phyloP scores from a whole-genome alignment of 2,329 filamentous ascomycete species.

The Xylaria sp. region DNA sequence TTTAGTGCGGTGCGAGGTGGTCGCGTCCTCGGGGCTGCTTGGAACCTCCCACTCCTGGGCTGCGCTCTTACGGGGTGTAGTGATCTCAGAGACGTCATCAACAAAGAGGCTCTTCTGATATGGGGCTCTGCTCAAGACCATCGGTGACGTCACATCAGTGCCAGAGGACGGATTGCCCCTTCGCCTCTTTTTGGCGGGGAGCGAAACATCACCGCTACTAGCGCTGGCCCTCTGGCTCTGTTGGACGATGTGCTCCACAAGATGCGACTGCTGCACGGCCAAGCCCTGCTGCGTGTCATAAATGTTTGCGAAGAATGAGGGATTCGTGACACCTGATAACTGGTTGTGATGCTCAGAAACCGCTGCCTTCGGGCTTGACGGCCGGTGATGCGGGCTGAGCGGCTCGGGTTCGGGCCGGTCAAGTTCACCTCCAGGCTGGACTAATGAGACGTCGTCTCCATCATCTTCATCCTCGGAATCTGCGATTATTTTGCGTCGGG shows the following conservation, averaged over 20 bases:
- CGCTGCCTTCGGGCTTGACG: conserved; percentile 36
- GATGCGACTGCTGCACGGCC: conserved; percentile 45
- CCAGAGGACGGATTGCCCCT: conserved; percentile 44
- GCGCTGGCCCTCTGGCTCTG: conserved; percentile 49
- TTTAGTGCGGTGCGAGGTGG: conserved; percentile 25
- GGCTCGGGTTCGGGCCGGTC: conserved; percentile 46
- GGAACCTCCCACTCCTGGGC: conserved; percentile 50
- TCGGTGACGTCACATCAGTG: conserved; percentile 47
- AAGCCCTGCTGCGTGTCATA: conserved; percentile 45
- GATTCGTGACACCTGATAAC: conserved; percentile 44
- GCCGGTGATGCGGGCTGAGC: conserved; percentile 43
- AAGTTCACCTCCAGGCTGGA: conserved; percentile 34
- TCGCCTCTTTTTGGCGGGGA: conserved; percentile 41
- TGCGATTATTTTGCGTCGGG: conserved; percentile 47
- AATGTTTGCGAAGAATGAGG: conserved; percentile 47
- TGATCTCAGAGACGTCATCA: conserved; percentile 44
- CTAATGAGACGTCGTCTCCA: conserved; percentile 35
- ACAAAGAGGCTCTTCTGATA: conserved; percentile 38
- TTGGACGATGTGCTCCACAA: conserved; percentile 50
- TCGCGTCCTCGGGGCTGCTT: conserved; percentile 45
- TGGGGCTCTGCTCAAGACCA: conserved; percentile 33
- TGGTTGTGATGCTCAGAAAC: conserved; percentile 33
- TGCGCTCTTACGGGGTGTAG: conserved; percentile 45
- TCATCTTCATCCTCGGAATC: conserved; percentile 52
- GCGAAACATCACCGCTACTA: conserved; percentile 48